Base-by-base conservation (phyloP, 2,329 filamentous ascomycete genomes). In the Esteya vermicola region DNA sequence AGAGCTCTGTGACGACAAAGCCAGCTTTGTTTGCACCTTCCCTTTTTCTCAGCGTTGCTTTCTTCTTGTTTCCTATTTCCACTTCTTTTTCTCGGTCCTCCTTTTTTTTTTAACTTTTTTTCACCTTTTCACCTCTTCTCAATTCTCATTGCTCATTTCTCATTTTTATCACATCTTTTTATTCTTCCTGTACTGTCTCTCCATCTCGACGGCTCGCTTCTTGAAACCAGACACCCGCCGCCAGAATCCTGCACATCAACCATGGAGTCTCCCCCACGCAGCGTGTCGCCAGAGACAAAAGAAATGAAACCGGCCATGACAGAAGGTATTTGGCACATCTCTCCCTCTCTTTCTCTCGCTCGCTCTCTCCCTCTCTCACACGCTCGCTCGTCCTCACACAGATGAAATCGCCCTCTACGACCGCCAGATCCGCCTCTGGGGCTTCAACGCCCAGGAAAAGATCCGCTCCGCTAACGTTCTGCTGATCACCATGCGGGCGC, bases 371-470 rank as follows among this genome's bases (percentile, higher is more conserved):
- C 12, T 7, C 20, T 9, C 33, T 6, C 13, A 16, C 28, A 4
- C 28, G 9, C n/a, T 9, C 4, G 6, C 20, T 13, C 9, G 10
- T 13, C n/a, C 14, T 18, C 20, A 4, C 8, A 2, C 43, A 85
- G 91, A 96, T 60, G 91, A 98, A 56, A 93, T 96, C 53, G 91
- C 89, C 13, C 76, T 96, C 6, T 98, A 98, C 57, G 91, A 98
- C 62, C 80, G 91, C 37, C 91, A 98, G 58, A 95, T 98, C 53
- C 81, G 91, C 40, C 77, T 98, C 23, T 98, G 91, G 91, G 91
- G 91, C 33, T 84, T 96, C 54, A 79, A 91, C 52, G 91, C 91
- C 7, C 91, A 98, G 59, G 82, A 93, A 57, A 85, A 82, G 55
- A 86, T 98, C 43, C 85, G 89, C 51, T 82, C 74, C 43, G 85